Evolutionary conservation across 441 rosid genomes (phyloP), one percentile per base, ranked within the genome.

Genomic region (Kokia cookei): DNA sequence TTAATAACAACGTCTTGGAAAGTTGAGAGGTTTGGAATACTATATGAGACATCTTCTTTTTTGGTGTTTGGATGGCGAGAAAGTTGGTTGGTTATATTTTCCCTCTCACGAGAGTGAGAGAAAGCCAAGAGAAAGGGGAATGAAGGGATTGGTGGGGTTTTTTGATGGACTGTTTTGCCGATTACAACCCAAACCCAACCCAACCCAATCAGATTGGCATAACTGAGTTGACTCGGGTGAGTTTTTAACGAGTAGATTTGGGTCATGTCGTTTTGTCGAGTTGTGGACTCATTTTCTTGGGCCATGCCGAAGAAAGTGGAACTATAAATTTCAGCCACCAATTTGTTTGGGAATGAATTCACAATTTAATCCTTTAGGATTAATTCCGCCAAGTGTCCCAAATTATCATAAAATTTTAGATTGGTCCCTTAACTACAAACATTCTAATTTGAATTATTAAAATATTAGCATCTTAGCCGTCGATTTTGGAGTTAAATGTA

Each of bases 21-120:
- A 72, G 75, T 27, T 72, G 76, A 17, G 83, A 54, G 3, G 86
- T 76, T 72, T 84, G 89, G 65, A 87, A 80, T 62, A 86, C 72
- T 60, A 87, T 82, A 74, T 85, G 85, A 37, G 91, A 82, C 89
- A 88, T 90, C 22, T 53, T 67, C 14, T 14, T 47, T 47, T 3
- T 22, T 22, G 5, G 12, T 53, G 78, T 37, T 65, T 74, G 71
- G 79, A 60, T 2, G 47, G 43, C 4, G 71, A 69, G 71, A 68
- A 73, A 17, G 37, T 14, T 29, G 9, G 61, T 24, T 32, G 43
- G 65, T 15, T 60, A 14, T 60, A 12, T 29, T 60, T 60, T 60
- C 64, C 32, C 82, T 64, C 71, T 45, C 73, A 40, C 29, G 43
- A 53, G 59, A 65, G 19, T 6, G 79, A 69, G 79, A 75, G 79